Base-by-base conservation (phyloP, 345 rosid species). In the Aegle marmelos region DNA sequence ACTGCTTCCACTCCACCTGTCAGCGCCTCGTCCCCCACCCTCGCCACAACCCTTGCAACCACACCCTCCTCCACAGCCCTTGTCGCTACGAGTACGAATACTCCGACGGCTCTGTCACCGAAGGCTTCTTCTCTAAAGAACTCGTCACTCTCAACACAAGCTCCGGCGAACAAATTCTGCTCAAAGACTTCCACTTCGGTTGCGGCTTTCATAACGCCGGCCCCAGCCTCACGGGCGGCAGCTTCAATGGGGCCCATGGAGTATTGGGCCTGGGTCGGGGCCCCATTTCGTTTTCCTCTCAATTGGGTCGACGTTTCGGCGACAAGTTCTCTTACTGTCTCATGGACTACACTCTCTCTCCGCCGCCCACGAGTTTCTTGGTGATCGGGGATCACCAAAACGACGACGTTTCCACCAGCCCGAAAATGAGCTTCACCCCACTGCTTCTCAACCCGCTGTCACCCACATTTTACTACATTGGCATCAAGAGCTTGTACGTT, bases 181-280 rank as follows among this genome's bases (percentile, higher is more conserved):
- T 93, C 7, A 79, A 80, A 54, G 78, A 78, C 58, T 68, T 95
- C 0, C 76, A 89, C 33, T 93, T 95, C 75, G 98, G 98, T 68
- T 93, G 98, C 85, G 95, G 93, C 78, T 95, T 93, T 84, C 89
- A 75, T 76, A 83, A 81, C 84, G 85, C 93, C 45, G 97, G 97
- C 79, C 96, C 89, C 3, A 87, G 92, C 57, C 81, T 88, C 2
- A 73, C 91, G n/a, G 94, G 98, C 30, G 28, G 84, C 2, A 89
- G 89, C 83, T 91, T 93, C 84, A 86, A 86, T 22, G 97, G 93
- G 27, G 91, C 97, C 70, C 89, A 91, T n/a, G 98, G 97, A 10
- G 97, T 95, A 0, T 85, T 95, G 91, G 98, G 98, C 72, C 89
- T 95, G 75, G 98, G 98, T 59, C 89, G 94, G 9, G 94, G 95